Conservation (phyloP, 257 asterid genomes). For the Paulownia fortunei region DNA sequence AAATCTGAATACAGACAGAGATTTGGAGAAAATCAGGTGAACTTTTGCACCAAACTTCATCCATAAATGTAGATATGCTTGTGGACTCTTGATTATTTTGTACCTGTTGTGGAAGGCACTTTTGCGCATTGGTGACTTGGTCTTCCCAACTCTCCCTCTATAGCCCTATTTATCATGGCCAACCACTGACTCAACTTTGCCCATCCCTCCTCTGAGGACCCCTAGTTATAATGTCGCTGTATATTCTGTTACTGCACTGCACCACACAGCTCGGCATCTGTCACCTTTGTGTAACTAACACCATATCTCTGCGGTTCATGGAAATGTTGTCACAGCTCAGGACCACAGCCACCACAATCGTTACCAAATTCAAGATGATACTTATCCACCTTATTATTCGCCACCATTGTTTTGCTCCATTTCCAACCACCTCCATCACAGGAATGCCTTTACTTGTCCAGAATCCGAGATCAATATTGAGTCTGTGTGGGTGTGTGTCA, state of each 20-base stretch:
- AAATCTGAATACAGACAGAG: slow-evolving; percentile 61
- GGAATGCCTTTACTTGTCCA: background rate
- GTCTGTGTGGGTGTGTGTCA: background rate
- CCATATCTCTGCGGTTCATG: background rate
- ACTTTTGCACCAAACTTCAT: slow-evolving; percentile 7
- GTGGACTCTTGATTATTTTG: background rate
- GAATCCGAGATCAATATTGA: background rate
- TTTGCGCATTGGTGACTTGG: background rate
- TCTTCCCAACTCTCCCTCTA: background rate
- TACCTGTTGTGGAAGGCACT: background rate
- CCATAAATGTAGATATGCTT: slow-evolving; percentile 10
- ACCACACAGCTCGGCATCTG: background rate
- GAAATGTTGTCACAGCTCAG: background rate
- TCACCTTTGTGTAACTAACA: background rate
- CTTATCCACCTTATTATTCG: background rate
- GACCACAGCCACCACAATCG: background rate
- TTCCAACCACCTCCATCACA: background rate
- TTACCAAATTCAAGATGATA: background rate
- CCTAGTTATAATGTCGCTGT: background rate
- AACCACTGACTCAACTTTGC: background rate
- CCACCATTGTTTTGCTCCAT: background rate
- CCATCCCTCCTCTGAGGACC: background rate
- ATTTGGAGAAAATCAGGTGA: slow-evolving; percentile 81
- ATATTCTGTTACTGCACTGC: background rate
- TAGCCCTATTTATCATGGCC: background rate